phyloP scores from a whole-genome alignment of 2,329 filamentous ascomycete genomes.

The Coniella lustricola region DNA sequence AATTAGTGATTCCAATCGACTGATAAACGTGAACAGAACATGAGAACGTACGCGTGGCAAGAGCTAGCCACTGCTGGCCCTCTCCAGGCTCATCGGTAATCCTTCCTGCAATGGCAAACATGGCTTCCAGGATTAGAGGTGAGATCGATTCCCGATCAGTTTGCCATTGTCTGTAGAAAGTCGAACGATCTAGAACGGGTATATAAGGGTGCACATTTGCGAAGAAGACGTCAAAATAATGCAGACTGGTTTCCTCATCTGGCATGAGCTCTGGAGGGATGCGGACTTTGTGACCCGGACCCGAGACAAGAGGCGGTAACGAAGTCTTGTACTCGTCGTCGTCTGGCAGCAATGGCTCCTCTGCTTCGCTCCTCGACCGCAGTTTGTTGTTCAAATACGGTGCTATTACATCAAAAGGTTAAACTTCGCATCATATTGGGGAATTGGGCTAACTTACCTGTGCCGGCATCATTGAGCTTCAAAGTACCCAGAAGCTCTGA shows the following conservation, averaged over 20 bases:
- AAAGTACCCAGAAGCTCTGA: slow-evolving; percentile 78
- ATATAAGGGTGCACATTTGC: slow-evolving; percentile 86
- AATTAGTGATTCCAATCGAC: slow-evolving; percentile 22
- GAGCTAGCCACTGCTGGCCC: slow-evolving; percentile 85
- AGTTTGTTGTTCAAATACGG: slow-evolving; percentile 71
- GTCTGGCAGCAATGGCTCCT: slow-evolving; percentile 60
- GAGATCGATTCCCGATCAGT: slow-evolving; percentile 77
- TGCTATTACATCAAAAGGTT: slow-evolving; percentile 39
- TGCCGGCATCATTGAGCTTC: slow-evolving; percentile 79
- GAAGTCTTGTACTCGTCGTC: slow-evolving; percentile 65
- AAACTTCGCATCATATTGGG: no score
- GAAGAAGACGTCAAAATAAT: slow-evolving; percentile 90
- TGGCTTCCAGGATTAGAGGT: slow-evolving; percentile 78
- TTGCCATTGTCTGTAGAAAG: slow-evolving; percentile 87
- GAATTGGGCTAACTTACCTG: slow-evolving; percentile 50
- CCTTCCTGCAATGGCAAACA: slow-evolving; percentile 83
- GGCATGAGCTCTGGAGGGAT: slow-evolving; percentile 95
- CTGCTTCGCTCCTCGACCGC: slow-evolving; percentile 34
- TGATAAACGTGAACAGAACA: neutral
- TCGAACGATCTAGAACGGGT: slow-evolving; percentile 74
- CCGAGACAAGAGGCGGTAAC: slow-evolving; percentile 60
- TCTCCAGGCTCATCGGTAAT: slow-evolving; percentile 77
- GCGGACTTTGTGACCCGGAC: slow-evolving; percentile 69
- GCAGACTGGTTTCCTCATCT: slow-evolving; percentile 69
- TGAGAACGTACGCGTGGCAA: slow-evolving; percentile 65